Conservation (phyloP, 2,329 filamentous ascomycete genomes). For the Tolypocladium endophyticum region DNA sequence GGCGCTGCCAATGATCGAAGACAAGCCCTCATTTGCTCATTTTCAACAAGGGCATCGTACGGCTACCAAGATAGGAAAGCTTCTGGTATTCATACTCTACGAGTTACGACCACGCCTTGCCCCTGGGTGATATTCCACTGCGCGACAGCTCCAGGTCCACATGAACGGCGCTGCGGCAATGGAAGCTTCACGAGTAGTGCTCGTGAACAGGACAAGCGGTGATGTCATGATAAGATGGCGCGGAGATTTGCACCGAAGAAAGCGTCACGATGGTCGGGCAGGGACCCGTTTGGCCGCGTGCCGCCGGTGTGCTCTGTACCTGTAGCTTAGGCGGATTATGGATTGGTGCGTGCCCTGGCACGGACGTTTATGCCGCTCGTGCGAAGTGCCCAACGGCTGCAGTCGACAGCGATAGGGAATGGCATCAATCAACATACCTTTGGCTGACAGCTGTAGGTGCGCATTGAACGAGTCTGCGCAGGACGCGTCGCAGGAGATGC, state of each 20-base stretch:
- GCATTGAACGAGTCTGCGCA: not conserved
- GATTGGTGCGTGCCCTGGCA: too few species aligned
- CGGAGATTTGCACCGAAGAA: not conserved
- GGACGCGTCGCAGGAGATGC: not conserved
- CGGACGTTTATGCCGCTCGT: not conserved
- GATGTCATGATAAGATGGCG: not conserved
- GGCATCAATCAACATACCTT: not conserved
- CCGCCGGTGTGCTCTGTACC: not conserved
- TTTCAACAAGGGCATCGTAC: not conserved
- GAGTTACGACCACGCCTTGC: too few species aligned
- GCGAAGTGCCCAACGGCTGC: not conserved
- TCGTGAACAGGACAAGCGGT: not conserved
- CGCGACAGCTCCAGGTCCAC: not conserved
- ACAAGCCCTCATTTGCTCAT: not conserved
- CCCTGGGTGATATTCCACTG: not conserved
- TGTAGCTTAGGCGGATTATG: too few species aligned
- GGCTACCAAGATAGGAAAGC: not conserved
- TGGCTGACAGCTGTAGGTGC: not conserved
- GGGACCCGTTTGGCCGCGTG: not conserved
- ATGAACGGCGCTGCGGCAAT: not conserved
- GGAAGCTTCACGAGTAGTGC: not conserved
- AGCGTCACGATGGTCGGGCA: not conserved
- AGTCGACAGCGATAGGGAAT: not conserved
- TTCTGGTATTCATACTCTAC: not conserved
- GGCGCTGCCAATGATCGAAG: not conserved